Evolutionary conservation across 257 asterid genomes (phyloP).

Genomic region (Plantago ovata): DNA sequence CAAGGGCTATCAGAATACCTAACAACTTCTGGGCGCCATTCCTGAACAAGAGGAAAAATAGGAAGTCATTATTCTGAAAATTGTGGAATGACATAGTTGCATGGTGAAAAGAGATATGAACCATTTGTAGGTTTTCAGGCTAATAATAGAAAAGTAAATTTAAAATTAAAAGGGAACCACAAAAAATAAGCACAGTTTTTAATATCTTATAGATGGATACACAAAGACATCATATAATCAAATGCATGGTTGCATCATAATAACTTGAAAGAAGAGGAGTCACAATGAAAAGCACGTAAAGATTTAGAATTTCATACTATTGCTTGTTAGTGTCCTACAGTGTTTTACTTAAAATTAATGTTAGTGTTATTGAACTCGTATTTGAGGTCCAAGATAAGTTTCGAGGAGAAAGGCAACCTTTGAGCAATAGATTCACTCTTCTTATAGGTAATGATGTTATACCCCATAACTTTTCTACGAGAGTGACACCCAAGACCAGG

Average conservation of each 20-base stretch:
- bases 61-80: not conserved
- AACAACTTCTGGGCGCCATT: constrained; percentile 36
- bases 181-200: no score
- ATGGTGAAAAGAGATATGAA: not conserved
- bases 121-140: not conserved
- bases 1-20: constrained; percentile 37
- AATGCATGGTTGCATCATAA: not conserved
- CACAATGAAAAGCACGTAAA: not conserved
- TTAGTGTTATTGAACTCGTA: no score
- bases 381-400: not conserved
- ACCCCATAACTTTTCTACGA: no score
- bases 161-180: no score
- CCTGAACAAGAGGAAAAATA: constrained; percentile 7
- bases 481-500: no score
- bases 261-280: not conserved
- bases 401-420: not conserved
- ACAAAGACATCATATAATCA: not conserved
- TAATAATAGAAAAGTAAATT: no score
- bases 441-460: no score
- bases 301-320: not conserved
- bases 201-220: not conserved
- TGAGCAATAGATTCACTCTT: no score
- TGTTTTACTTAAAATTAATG: no score
- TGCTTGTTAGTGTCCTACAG: no score
- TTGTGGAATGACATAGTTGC: not conserved